phyloP scores from a whole-genome alignment of 257 asterid species.

The Forsythia viridissima region DNA sequence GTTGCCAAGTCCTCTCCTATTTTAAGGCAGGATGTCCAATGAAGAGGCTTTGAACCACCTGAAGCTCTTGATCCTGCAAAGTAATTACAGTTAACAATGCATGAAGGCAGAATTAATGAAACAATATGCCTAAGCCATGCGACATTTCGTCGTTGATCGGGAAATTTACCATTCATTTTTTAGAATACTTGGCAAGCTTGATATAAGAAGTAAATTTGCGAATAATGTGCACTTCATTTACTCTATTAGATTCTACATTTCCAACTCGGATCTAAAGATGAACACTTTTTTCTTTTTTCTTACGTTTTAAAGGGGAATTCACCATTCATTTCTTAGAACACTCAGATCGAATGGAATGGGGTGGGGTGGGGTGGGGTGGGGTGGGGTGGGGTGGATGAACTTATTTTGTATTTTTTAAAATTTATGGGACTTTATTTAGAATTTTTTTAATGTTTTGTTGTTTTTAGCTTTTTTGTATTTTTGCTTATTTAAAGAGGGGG shows the following conservation, averaged over 20 bases:
- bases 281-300: not conserved
- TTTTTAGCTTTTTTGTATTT: no score
- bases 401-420: no score
- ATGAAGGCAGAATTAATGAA: not conserved
- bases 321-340: no score
- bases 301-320: not conserved
- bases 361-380: no score
- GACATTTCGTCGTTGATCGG: not conserved
- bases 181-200: not conserved
- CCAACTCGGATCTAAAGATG: not conserved
- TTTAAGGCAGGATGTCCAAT: constrained; percentile 98
- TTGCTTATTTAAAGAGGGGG: no score
- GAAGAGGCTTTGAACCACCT: constrained; percentile 96
- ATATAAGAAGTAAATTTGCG: no score
- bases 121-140: not conserved
- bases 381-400: no score
- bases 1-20: constrained; percentile 93
- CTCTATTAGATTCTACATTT: not conserved
- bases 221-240: not conserved
- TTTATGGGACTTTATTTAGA: no score
- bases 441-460: no score
- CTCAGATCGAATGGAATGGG: no score
- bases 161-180: not conserved
- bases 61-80: constrained; percentile 77
- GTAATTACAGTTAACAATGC: not conserved